Percentiles rank a stretch among this genome's conserved stretches.
These are phyloP conservation scores for Lunasporangiospora selenospora DNA, from an alignment of 192 early-diverging fungal species.

Conservation along the genomic window DNA sequence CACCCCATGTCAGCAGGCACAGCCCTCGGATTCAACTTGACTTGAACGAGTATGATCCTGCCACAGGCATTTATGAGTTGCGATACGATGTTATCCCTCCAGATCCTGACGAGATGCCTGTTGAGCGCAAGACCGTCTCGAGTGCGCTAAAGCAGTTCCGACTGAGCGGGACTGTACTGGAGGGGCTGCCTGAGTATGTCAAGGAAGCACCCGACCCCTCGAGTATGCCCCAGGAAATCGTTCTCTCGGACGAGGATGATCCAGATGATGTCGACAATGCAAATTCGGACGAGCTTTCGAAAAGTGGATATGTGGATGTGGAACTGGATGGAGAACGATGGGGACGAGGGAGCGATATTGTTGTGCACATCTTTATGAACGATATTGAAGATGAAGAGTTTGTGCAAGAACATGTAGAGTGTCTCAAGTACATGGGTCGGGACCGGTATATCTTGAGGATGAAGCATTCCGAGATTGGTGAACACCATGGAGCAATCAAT, in stretches of 20 bases:
- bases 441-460: slow-evolving; percentile 42
- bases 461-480: slow-evolving; percentile 38
- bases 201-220: slow-evolving; percentile 4
- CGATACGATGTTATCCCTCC: slow-evolving; percentile 46
- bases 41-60: slow-evolving; percentile 46
- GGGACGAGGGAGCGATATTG: slow-evolving; percentile 42
- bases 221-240: slow-evolving; percentile 30
- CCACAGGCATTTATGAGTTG: slow-evolving; percentile 43
- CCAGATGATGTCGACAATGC: slow-evolving; percentile 22
- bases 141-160: slow-evolving; percentile 33
- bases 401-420: slow-evolving; percentile 46
- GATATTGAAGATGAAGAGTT: slow-evolving; percentile 48
- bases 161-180: slow-evolving; percentile 5
- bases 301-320: slow-evolving; percentile 40
- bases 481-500: slow-evolving; percentile 28
- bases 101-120: slow-evolving; percentile 22
- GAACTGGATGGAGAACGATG: slow-evolving; percentile 49
- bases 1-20: slow-evolving; percentile 47
- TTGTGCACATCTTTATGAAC: slow-evolving; percentile 47
- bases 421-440: slow-evolving; percentile 46
- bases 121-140: slow-evolving; percentile 18
- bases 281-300: not conserved
- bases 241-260: slow-evolving; percentile 38
- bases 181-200: slow-evolving; percentile 12
- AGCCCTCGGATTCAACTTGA: slow-evolving; percentile 46